Percentiles rank a stretch among this genome's conserved stretches.
phyloP scores from a whole-genome alignment of 2,329 filamentous ascomycete species.

The Microcera coccophila region DNA sequence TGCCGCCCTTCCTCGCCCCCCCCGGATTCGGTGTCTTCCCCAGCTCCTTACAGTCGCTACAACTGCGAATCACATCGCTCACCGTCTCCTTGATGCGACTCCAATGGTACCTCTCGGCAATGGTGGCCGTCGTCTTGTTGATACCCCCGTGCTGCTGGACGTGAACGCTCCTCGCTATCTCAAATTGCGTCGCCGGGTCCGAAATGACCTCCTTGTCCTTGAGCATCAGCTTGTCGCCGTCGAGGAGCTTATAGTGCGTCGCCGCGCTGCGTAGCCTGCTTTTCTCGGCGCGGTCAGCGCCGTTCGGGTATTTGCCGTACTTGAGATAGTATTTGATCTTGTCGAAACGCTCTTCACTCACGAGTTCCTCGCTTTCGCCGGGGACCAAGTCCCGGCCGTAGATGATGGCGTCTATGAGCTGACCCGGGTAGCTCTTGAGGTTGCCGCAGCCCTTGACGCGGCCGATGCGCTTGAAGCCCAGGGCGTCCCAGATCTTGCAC shows the following conservation, averaged over 20 bases:
- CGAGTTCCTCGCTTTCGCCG: conserved; percentile 70
- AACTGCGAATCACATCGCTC: conserved; percentile 89
- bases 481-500: conserved; percentile 85
- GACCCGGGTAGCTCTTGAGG: conserved; percentile 64
- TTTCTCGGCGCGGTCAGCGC: conserved; percentile 93
- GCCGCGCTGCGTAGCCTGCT: conserved; percentile 88
- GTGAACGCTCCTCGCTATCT: conserved; percentile 78
- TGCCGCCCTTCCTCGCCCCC: conserved; percentile 19
- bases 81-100: conserved; percentile 97
- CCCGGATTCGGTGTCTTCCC: conserved; percentile 50
- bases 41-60: conserved; percentile 80
- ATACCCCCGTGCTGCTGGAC: conserved; percentile 78
- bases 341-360: conserved; percentile 95
- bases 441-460: conserved; percentile 70
- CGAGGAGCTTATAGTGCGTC: conserved; percentile 85
- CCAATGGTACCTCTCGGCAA: conserved; percentile 95
- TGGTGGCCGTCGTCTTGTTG: conserved; percentile 94
- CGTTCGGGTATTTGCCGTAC: conserved; percentile 86
- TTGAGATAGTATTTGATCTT: conserved; percentile 98
- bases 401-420: conserved; percentile 71
- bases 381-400: conserved; percentile 63
- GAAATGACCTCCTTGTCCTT: conserved; percentile 97
- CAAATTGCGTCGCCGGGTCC: conserved; percentile 84
- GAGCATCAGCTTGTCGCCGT: conserved; percentile 81
- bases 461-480: conserved; percentile 90